Conservation (phyloP, 1,284 basidiomycete species). For the Tylopilus orsonianus region DNA sequence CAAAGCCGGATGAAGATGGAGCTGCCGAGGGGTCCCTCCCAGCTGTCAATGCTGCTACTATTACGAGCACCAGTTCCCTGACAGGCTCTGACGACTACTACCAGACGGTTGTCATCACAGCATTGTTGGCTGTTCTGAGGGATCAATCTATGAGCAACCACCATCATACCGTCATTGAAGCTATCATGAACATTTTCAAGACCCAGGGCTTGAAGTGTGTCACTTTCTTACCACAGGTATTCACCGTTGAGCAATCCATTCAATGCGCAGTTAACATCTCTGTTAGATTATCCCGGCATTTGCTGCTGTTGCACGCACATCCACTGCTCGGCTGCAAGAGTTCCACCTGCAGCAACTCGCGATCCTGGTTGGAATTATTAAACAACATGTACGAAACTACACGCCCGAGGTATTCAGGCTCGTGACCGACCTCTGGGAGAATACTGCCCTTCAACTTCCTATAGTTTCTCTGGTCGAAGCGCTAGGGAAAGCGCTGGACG, state of each 20-base stretch:
- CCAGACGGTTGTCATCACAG: conserved; percentile 93
- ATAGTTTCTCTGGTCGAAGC: conserved; percentile 94
- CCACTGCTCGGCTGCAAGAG: conserved; percentile 83
- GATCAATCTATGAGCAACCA: conserved; percentile 85
- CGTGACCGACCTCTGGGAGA: conserved; percentile 90
- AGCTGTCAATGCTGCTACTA: conserved; percentile 58
- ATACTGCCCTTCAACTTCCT: conserved; percentile 83
- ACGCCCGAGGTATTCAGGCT: conserved; percentile 81
- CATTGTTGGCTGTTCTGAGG: conserved; percentile 85
- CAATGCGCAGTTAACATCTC: conserved; percentile 7
- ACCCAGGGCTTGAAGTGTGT: conserved; percentile 98
- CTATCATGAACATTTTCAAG: conserved; percentile 99
- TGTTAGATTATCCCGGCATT: conserved; percentile 96
- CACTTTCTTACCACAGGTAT: conserved; percentile 89
- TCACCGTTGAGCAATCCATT: conserved; percentile 16
- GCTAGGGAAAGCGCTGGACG: conserved; percentile 92
- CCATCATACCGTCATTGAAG: conserved; percentile 95
- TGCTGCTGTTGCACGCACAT: conserved; percentile 83
- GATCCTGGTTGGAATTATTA: conserved; percentile 95
- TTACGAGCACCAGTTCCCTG: conserved; percentile 45
- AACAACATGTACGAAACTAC: conserved; percentile 95
- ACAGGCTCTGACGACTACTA: conserved; percentile 90
- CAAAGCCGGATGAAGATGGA: conserved; percentile 75
- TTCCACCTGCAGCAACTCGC: conserved; percentile 97
- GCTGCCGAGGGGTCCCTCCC: conserved; percentile 67